phyloP scores from a whole-genome alignment of 2,329 filamentous ascomycete genomes.

The Pseudogymnoascus sp. region DNA sequence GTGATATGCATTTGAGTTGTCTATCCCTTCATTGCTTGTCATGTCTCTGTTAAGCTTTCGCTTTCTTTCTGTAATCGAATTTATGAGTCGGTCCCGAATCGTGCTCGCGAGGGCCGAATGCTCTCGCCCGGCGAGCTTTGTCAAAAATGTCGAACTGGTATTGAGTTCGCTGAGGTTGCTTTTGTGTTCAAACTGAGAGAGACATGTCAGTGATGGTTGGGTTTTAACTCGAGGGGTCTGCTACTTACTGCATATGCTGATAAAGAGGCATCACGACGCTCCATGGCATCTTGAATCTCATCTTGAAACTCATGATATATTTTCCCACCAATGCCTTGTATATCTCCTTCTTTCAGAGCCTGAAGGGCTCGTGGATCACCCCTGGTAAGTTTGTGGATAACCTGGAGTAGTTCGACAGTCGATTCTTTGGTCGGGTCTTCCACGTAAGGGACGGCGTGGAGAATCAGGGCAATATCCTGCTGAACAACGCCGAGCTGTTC shows the following conservation, averaged over 20 bases:
- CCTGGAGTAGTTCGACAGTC: slow-evolving; percentile 33
- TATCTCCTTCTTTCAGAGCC: slow-evolving; percentile 28
- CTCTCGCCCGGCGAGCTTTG: slow-evolving; percentile 55
- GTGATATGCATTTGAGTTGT: slow-evolving; percentile 56
- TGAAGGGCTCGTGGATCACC: slow-evolving; percentile 24
- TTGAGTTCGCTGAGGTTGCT: slow-evolving; percentile 52
- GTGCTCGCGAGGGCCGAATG: slow-evolving; percentile 51
- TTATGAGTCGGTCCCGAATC: slow-evolving; percentile 58
- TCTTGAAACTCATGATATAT: slow-evolving; percentile 79
- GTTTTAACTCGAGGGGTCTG: slow-evolving; percentile 10
- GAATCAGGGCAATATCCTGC: slow-evolving; percentile 77
- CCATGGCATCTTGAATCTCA: slow-evolving; percentile 79
- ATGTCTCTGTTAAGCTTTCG: slow-evolving; percentile 57
- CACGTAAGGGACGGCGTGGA: slow-evolving; percentile 74
- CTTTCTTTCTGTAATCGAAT: slow-evolving; percentile 57
- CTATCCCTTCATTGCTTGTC: slow-evolving; percentile 55
- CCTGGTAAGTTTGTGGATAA: slow-evolving; percentile 31
- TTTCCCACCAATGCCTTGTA: slow-evolving; percentile 60
- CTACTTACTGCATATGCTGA: slow-evolving; percentile 67
- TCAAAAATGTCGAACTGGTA: slow-evolving; percentile 52
- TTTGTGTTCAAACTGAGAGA: slow-evolving; percentile 51
- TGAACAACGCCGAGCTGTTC: slow-evolving; percentile 89
- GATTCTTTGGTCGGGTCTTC: slow-evolving; percentile 56
- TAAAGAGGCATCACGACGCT: slow-evolving; percentile 77
- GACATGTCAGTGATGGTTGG: slow-evolving; percentile 17